Base-by-base conservation (phyloP, 2,329 filamentous ascomycete genomes). In the Endothia cerciana region DNA sequence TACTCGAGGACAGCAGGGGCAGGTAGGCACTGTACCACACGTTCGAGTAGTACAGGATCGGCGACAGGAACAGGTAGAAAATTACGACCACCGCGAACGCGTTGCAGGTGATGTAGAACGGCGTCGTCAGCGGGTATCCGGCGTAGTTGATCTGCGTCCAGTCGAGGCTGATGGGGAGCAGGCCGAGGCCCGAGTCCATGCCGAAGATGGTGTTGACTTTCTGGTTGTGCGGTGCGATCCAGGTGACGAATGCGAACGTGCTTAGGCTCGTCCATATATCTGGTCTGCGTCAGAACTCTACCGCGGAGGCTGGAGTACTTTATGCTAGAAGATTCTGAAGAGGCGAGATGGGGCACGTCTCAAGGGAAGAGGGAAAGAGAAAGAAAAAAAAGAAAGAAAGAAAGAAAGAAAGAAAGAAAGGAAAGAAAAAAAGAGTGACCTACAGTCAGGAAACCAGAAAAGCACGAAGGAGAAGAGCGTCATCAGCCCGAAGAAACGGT, bases 141-240 rank as follows among this genome's bases (percentile, higher is more conserved):
- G 72, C 73, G n/a, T 74, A 75, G 61, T 70, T 74, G 61, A 76
- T 74, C 67, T 75, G 72, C 0, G 74, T 74, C 74, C 74, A 76
- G 69, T 76, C 74, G 36, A 76, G 66, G 51, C 72, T 76, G 53
- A 76, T 70, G 4, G 74, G 74, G 38, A 75, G 61, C 33, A 76
- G 55, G 8, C 69, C 70, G 3, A 73, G 59, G 15, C 72, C 72
- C 13, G 67, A 68, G 38, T 63, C 64, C 67, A 68, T 68, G 4
- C 69, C 69, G 30, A 70, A 70, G 47, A 70, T 68, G 51, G 69
- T 69, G 59, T 70, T 70, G 58, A 69, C 65, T 17, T 69, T 69
- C 33, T 69, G 69, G 63, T 70, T 70, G 59, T 68, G 57, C 5
- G 67, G 67, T 0, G 49, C 66, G 47, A 72, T 70, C 70, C 70